These are phyloP conservation scores for Podaxis rugospora DNA, from an alignment of 768 basidiomycete genomes.

Conservation along the genomic window DNA sequence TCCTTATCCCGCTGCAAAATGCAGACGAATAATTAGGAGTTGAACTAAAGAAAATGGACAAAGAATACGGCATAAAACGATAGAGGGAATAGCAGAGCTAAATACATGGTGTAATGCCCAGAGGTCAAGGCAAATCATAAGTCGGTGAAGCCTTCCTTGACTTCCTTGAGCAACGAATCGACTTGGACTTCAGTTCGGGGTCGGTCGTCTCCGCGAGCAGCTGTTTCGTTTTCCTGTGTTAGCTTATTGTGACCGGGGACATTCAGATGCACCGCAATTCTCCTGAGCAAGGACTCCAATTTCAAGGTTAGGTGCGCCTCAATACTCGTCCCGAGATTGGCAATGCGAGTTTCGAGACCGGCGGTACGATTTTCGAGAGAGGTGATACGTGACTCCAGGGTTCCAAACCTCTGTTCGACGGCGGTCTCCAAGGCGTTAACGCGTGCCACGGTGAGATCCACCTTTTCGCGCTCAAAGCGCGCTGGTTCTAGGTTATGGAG, in stretches of 20 bases:
- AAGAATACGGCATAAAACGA: no score
- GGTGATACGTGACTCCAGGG: neutral
- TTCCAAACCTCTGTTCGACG: neutral
- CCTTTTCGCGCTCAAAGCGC: neutral
- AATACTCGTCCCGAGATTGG: neutral
- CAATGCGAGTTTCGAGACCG: neutral
- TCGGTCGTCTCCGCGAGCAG: no score
- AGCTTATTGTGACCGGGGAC: neutral
- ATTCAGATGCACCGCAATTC: neutral
- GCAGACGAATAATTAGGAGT: no score
- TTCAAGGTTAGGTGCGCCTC: neutral
- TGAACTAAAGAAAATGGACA: no score
- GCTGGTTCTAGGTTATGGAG: neutral
- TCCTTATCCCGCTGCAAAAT: slow-evolving; percentile 11
- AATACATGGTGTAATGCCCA: no score
- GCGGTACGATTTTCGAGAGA: neutral
- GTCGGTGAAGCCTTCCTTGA: no score
- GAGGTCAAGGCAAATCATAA: no score
- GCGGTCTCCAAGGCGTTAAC: neutral
- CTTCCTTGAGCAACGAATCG: no score
- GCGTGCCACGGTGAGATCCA: neutral
- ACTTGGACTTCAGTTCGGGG: no score
- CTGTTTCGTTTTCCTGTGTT: neutral
- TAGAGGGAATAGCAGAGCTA: no score
- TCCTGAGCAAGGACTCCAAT: neutral